Evolutionary conservation across 768 basidiomycete genomes (phyloP).

Genomic region (Sporobolomyces roseus): DNA sequence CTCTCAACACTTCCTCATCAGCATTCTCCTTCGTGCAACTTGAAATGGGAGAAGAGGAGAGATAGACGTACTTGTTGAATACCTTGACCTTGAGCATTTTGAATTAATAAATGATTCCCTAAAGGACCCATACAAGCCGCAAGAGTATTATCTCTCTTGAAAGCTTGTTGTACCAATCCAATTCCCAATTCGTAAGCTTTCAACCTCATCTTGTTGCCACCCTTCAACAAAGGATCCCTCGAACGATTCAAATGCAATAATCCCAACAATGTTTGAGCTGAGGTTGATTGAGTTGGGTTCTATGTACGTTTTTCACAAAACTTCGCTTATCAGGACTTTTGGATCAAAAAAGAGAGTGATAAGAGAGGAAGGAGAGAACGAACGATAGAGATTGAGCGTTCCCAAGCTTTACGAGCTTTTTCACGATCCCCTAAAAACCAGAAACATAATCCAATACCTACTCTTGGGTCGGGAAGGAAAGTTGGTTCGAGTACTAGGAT

Average conservation of each 20-base stretch:
- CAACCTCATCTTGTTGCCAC: conserved; percentile 58
- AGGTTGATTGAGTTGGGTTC: conserved; percentile 52
- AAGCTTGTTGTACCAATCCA: conserved; percentile 62
- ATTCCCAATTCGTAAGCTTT: conserved; percentile 63
- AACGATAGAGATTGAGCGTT: conserved; percentile 78
- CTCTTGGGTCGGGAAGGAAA: conserved; percentile 84
- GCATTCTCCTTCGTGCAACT: no score
- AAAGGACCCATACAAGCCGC: conserved; percentile 68
- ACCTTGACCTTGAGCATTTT: conserved; percentile 53
- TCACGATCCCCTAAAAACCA: conserved; percentile 82
- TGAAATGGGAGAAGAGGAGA: neutral
- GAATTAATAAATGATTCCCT: conserved; percentile 71
- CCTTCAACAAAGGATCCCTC: conserved; percentile 63
- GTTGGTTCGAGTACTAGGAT: conserved; percentile 71
- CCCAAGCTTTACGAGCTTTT: conserved; percentile 84
- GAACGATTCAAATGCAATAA: conserved; percentile 81
- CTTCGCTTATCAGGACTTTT: no score
- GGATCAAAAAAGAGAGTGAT: no score
- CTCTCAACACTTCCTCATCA: neutral
- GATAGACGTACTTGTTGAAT: conserved; percentile 56
- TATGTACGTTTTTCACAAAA: neutral
- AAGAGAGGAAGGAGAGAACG: conserved; percentile 48
- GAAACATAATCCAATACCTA: conserved; percentile 89
- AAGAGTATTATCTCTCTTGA: conserved; percentile 68
- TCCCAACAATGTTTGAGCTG: conserved; percentile 75